Percentiles rank a stretch among this genome's conserved stretches.
Conservation (phyloP, 2,329 filamentous ascomycete species). For the Alternaria gansuensis region DNA sequence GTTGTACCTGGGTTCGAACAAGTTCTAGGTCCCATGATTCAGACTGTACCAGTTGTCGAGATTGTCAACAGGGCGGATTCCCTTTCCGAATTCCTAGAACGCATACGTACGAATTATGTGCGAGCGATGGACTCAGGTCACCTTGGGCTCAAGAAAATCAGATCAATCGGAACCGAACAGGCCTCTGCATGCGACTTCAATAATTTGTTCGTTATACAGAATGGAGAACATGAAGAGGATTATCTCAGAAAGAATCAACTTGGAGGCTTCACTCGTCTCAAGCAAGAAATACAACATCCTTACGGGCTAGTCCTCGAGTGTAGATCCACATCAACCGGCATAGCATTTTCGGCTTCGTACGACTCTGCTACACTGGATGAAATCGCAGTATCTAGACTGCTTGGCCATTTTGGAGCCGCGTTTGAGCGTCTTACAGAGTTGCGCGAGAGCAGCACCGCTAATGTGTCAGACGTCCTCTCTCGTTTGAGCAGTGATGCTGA, state of each 20-base stretch:
- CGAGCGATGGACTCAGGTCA: not conserved
- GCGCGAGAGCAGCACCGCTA: not conserved
- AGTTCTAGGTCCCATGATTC: not conserved
- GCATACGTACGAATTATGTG: not conserved
- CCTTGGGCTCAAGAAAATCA: not conserved
- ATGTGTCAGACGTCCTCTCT: not conserved
- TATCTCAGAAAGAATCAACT: not conserved
- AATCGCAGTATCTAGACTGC: not conserved
- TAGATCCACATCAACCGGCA: not conserved
- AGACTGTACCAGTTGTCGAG: not conserved
- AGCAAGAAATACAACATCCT: not conserved
- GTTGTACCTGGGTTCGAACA: not conserved
- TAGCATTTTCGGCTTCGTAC: not conserved
- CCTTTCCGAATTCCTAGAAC: not conserved
- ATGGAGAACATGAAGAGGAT: not conserved
- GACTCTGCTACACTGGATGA: not conserved
- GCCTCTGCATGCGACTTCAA: not conserved
- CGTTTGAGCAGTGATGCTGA: not conserved
- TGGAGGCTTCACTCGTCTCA: not conserved
- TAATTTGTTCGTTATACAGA: not conserved
- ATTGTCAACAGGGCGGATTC: not conserved
- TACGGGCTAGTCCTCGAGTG: not conserved
- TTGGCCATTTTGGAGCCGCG: not conserved
- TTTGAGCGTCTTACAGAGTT: not conserved
- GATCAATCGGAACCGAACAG: not conserved